Percentiles rank a stretch among this genome's conserved stretches.
phyloP scores from a whole-genome alignment of 805 yeast genomes.

The Candida germanica region DNA sequence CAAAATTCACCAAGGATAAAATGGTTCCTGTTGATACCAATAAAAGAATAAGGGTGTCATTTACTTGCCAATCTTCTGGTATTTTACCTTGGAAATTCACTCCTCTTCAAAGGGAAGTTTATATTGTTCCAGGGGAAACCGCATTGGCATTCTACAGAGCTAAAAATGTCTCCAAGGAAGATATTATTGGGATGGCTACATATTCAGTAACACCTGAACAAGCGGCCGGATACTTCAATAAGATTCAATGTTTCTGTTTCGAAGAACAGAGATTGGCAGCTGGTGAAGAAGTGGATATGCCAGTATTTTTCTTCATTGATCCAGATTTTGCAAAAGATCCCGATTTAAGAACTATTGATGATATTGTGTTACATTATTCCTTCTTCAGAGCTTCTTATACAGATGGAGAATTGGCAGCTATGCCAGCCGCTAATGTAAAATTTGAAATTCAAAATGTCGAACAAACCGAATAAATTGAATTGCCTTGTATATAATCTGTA shows the following conservation, averaged over 20 bases:
- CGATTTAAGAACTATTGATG: slow-evolving; percentile 84
- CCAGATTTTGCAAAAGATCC: slow-evolving; percentile 52
- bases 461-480: background rate
- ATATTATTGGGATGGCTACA: slow-evolving; percentile 97
- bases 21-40: slow-evolving; percentile 84
- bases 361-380: slow-evolving; percentile 86
- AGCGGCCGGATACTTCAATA: slow-evolving; percentile 93
- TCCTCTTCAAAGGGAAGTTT: slow-evolving; percentile 92
- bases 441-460: slow-evolving; percentile 1
- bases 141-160: slow-evolving; percentile 96
- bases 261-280: slow-evolving; percentile 93
- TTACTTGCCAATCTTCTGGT: slow-evolving; percentile 89
- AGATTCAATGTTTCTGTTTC: slow-evolving; percentile 96
- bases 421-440: slow-evolving; percentile 12
- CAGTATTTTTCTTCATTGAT: slow-evolving; percentile 61
- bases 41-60: slow-evolving; percentile 75
- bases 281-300: slow-evolving; percentile 99
- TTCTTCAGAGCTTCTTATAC: slow-evolving; percentile 67
- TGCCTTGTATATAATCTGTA: slow-evolving; percentile 1
- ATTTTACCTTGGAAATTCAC: slow-evolving; percentile 91
- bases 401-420: slow-evolving; percentile 41
- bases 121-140: slow-evolving; percentile 94
- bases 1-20: slow-evolving; percentile 81
- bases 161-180: slow-evolving; percentile 77
- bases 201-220: slow-evolving; percentile 95